Base-by-base conservation (phyloP, 2,329 filamentous ascomycete genomes). In the Ophiostoma triangulosporum region DNA sequence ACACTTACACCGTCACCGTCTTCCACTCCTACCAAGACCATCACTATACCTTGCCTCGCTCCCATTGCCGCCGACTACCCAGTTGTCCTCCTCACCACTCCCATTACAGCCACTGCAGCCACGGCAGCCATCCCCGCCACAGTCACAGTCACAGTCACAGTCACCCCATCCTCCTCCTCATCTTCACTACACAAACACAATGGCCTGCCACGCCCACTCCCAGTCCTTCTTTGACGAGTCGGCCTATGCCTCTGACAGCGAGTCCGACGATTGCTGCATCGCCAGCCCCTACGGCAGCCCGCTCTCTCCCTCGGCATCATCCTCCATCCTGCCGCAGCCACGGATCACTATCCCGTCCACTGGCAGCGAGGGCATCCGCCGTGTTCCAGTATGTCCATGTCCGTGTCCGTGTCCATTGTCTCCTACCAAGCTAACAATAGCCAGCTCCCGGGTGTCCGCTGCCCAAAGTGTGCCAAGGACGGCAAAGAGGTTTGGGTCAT, bases 401-500 rank as follows among this genome's bases (percentile, higher is more conserved):
- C 8, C 31, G 9, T 33, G 17, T 8, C n/a, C n/a, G n/a, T n/a
- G 12, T 31, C 6, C 27, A 17, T 27, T 8, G 2, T 35, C n/a
- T 24, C 4, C 26, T n/a, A 3, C 6, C 5, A 12, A 29, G 22
- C 43, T 54, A 45, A 38, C 53, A 14, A 29, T n/a, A n/a, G n/a
- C 11, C 51, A 61, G 60, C 56, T 61, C n/a, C 60, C 60, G 7
- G 60, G 59, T 9, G 55, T 61, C 14, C 60, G 60, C 27, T 61
- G 60, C 35, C 60, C 60, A 36, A 61, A 50, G 15, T 61, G 60
- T 20, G 57, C 57, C 51, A 56, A 60, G 54, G 54, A 59, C 0
- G 60, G 60, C 51, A 58, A 57, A 33, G 60, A 61, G 50, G 60
- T 61, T 40, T 61, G 60, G 60, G 60, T 61, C 29, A 61, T 61